Evolutionary conservation across 148 eudicot genomes (phyloP), one percentile per base, ranked within the genome.

Genomic region (Rhododendron simsii): DNA sequence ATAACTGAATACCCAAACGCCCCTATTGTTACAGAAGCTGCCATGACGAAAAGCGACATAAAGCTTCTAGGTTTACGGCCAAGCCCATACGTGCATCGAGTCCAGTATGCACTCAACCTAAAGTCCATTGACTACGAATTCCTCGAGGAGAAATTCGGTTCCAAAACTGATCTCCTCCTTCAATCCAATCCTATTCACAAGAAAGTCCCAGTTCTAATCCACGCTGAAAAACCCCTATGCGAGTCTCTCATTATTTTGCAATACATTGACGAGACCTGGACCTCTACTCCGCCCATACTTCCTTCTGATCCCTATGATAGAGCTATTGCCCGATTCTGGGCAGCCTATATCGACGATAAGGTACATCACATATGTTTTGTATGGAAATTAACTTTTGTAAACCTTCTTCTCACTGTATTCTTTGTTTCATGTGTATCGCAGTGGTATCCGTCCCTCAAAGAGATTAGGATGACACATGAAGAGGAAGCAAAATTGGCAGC

Each of bases 171-270:
- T 3, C 85, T 90, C 16, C 88, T 90, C 5, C 90, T 87, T 21
- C 82, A 88, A 86, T 86, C 89, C 14, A 90, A 90, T 53, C 91
- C 91, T 1, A 63, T 88, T 81, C 53, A 83, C 85, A 88, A 87
- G 80, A 86, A 81, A 61, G 57, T 88, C 50, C 91, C 90, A 5
- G 90, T 90, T 76, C 79, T 90, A 14, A 28, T 90, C 50, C 91
- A 90, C 28, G 80, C n/a, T 14, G 87, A 78, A 5, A 83, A 83
- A 44, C 83, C 85, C 8, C 77, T 90, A 9, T 89, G 86, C 55
- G 90, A 90, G 82, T 90, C 91, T 20, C 87, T 90, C 14, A 15
- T 88, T 39, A 86, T 90, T n/a, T 65, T 86, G 26, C 83, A 86
- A 30, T 90, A 86, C 71, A 88, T 88, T 9, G 91, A 90, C 21